Evolutionary conservation across 2,329 filamentous ascomycete genomes (phyloP).

Genomic region (Fulvia fulva): DNA sequence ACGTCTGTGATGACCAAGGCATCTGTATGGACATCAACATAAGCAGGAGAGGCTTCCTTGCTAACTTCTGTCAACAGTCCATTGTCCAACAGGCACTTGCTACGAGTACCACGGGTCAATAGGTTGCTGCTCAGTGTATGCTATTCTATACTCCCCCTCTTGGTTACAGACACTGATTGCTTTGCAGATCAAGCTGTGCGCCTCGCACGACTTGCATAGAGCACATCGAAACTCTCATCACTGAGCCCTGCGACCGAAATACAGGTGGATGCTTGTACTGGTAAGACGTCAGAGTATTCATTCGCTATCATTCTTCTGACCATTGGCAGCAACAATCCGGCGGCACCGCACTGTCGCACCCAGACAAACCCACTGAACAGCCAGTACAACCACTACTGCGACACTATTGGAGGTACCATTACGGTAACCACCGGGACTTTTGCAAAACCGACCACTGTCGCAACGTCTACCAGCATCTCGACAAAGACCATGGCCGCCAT

Average conservation of each 20-base stretch:
- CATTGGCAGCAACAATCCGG: background rate
- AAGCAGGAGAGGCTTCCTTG: background rate
- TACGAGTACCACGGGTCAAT: constrained; percentile 16
- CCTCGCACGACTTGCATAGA: constrained; percentile 18
- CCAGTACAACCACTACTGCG: constrained; percentile 3
- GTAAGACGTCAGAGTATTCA: no score
- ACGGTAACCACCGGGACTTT: background rate
- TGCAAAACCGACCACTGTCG: background rate
- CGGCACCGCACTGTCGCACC: constrained; percentile 8
- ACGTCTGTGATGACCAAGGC: constrained; percentile 1
- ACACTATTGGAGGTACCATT: background rate
- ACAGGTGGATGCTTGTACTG: constrained; percentile 21
- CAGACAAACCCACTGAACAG: background rate
- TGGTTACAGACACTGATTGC: background rate
- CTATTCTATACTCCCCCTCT: background rate
- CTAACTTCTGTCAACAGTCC: background rate
- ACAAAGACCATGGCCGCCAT: background rate
- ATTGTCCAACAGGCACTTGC: constrained; percentile 13
- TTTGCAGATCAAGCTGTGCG: constrained; percentile 10
- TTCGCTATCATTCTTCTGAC: no score
- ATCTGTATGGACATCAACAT: background rate
- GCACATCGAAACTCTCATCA: constrained; percentile 3
- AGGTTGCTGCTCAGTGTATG: constrained; percentile 17
- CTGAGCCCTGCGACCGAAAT: constrained; percentile 13
- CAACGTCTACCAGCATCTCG: background rate